Conservation (phyloP, 768 basidiomycete genomes). For the Tulasnella sp. region DNA sequence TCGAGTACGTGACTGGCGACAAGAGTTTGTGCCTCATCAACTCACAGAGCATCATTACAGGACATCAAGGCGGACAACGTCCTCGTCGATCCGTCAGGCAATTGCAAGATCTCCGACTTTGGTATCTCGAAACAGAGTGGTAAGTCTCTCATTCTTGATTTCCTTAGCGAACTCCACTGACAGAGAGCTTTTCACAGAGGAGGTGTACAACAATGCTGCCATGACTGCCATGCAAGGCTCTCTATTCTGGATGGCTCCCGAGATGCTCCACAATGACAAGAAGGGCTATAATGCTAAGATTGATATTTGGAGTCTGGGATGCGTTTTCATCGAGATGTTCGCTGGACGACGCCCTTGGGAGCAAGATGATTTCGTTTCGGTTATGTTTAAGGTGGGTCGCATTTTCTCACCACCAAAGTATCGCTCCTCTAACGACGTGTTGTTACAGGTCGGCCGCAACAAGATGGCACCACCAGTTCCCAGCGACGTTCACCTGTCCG, state of each 20-base stretch:
- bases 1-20: conserved; percentile 56
- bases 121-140: conserved; percentile 94
- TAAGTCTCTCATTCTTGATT: conserved; percentile 37
- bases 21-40: not conserved
- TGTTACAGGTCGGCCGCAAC: conserved; percentile 75
- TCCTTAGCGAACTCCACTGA: not conserved
- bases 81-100: conserved; percentile 86
- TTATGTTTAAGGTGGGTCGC: conserved; percentile 84
- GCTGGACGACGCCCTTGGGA: conserved; percentile 95
- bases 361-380: conserved; percentile 84
- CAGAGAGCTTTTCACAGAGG: conserved; percentile 52
- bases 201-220: conserved; percentile 74
- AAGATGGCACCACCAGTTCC: conserved; percentile 89
- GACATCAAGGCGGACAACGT: conserved; percentile 99
- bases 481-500: conserved; percentile 72
- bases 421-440: conserved; percentile 18
- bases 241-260: conserved; percentile 99
- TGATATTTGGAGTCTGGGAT: conserved; percentile 98
- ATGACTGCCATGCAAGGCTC: conserved; percentile 96
- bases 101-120: conserved; percentile 98
- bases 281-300: conserved; percentile 92
- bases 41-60: conserved; percentile 47
- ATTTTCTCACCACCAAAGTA: not conserved
- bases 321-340: conserved; percentile 99
- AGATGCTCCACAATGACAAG: conserved; percentile 84